Conservation (phyloP, 2,329 filamentous ascomycete genomes). For the Ophiostoma quercus region DNA sequence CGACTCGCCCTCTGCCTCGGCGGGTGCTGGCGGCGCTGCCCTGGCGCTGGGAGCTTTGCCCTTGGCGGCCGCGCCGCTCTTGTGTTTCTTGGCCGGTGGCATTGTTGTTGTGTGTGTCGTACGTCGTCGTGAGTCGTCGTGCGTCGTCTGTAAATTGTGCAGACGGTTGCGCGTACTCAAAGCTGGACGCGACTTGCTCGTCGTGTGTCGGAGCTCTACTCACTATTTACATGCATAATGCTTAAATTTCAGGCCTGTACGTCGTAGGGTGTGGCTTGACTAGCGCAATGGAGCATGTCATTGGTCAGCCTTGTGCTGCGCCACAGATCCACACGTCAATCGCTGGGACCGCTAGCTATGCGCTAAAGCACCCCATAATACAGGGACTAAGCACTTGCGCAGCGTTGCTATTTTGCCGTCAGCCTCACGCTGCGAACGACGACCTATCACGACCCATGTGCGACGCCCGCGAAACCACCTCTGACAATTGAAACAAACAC, state of each 20-base stretch:
- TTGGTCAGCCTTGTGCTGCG: conserved; percentile 26
- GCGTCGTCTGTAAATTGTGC: background rate
- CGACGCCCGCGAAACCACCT: background rate
- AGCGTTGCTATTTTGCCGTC: background rate
- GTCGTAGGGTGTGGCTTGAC: conserved; percentile 21
- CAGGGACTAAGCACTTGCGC: background rate
- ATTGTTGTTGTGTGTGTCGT: conserved; percentile 34
- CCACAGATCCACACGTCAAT: conserved; percentile 9
- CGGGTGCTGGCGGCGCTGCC: conserved; percentile 38
- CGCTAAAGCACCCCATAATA: conserved; percentile 13
- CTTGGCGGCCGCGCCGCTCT: conserved; percentile 43
- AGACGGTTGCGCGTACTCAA: background rate
- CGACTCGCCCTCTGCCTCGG: conserved; percentile 65
- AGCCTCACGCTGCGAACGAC: conserved; percentile 1
- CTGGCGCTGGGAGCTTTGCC: conserved; percentile 27
- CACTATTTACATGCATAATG: conserved; percentile 12
- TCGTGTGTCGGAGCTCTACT: background rate
- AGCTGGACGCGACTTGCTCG: conserved; percentile 12
- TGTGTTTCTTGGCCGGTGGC: conserved; percentile 57
- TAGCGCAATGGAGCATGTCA: background rate
- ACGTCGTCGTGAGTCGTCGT: background rate
- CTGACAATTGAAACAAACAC: background rate
- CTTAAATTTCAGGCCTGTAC: background rate
- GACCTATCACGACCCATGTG: background rate
- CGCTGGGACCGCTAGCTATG: conserved; percentile 10